A percentile compares a stretch with the other conserved stretches of the same genome.
Conservation (phyloP, 768 basidiomycete genomes). For the Cystobasidium tubakii region DNA sequence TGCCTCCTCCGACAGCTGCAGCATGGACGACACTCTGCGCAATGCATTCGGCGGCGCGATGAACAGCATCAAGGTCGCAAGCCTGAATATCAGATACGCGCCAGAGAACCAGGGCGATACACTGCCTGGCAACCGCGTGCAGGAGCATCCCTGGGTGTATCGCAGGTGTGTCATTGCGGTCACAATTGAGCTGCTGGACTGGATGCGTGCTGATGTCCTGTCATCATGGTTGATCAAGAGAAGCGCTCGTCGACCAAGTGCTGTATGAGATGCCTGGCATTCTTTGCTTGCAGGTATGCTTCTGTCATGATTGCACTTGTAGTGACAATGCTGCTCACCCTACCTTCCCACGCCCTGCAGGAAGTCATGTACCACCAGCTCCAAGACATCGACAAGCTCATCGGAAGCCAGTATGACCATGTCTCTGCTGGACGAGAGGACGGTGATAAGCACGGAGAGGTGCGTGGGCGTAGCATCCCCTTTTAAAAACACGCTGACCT, state of each 20-base stretch:
- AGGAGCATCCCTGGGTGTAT: conserved; percentile 5
- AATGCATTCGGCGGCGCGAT: background rate
- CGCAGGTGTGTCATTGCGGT: background rate
- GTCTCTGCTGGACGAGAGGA: conserved; percentile 41
- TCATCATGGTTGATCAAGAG: background rate
- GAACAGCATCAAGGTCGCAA: conserved; percentile 31
- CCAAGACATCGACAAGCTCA: conserved; percentile 25
- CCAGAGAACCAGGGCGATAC: background rate
- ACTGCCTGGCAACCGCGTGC: background rate
- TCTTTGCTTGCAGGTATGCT: conserved; percentile 36
- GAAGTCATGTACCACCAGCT: conserved; percentile 41
- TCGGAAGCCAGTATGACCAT: conserved; percentile 27
- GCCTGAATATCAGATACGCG: conserved; percentile 15
- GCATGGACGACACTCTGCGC: background rate
- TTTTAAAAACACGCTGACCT: background rate
- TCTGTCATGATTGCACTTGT: background rate
- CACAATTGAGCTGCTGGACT: background rate
- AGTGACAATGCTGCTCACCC: background rate
- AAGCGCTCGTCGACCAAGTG: conserved; percentile 39
- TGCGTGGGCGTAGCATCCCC: background rate
- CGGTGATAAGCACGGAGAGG: conserved; percentile 18
- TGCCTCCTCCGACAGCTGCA: background rate
- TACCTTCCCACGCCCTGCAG: too few species aligned
- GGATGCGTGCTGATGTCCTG: background rate
- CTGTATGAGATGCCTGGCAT: conserved; percentile 39